Conservation (phyloP, 1,284 basidiomycete species). For the Sporisorium graminicola region DNA sequence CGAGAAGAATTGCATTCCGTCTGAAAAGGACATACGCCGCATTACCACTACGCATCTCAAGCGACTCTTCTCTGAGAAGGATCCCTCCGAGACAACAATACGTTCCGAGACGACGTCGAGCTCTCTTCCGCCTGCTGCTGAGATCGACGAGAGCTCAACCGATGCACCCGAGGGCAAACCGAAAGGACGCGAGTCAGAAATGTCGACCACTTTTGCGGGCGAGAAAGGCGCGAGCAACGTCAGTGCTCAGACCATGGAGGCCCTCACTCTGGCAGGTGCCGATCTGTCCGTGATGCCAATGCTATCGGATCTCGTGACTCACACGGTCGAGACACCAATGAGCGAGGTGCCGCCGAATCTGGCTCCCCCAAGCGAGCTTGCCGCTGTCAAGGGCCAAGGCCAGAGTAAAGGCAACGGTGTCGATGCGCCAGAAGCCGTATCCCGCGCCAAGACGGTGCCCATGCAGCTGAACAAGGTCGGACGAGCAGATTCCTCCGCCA, state of each 20-base stretch:
- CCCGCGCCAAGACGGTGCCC: constrained; percentile 30
- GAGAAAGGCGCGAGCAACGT: constrained; percentile 2
- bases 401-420: not conserved
- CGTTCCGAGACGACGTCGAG: constrained; percentile 28
- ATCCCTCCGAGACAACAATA: constrained; percentile 61
- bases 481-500: constrained; percentile 12
- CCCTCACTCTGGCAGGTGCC: constrained; percentile 32
- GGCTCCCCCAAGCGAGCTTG: constrained; percentile 4
- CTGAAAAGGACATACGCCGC: constrained; percentile 70
- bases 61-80: constrained; percentile 73
- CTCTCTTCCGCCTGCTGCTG: constrained; percentile 60
- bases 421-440: constrained; percentile 11
- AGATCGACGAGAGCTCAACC: constrained; percentile 63
- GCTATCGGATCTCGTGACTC: constrained; percentile 38
- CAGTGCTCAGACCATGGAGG: constrained; percentile 27
- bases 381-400: not conserved
- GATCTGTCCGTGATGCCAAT: constrained; percentile 38
- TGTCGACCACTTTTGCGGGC: constrained; percentile 14
- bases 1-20: constrained; percentile 71
- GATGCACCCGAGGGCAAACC: constrained; percentile 31
- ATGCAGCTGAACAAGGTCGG: constrained; percentile 31
- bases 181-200: constrained; percentile 19
- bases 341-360: constrained; percentile 31
- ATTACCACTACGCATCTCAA: constrained; percentile 71
- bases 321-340: constrained; percentile 33